These are phyloP conservation scores for Pichia sp. DNA, from an alignment of 1,139 yeast species.

Conservation along the genomic window DNA sequence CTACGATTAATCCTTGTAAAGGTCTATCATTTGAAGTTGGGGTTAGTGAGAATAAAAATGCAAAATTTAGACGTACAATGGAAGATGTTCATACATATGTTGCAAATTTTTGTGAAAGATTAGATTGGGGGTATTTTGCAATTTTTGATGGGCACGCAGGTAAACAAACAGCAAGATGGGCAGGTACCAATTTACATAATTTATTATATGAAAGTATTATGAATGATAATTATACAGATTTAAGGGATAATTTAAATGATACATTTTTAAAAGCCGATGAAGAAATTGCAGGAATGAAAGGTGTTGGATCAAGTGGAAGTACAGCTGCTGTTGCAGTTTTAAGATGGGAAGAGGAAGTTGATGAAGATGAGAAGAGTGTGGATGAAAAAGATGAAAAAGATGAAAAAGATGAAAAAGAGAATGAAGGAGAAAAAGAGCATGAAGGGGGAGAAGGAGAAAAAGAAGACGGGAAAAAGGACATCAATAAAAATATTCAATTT, in stretches of 20 bases:
- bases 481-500: too few relatives aligned
- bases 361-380: slow-evolving; percentile 15
- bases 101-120: slow-evolving; percentile 81
- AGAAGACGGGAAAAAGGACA: not conserved
- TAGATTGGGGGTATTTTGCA: slow-evolving; percentile 95
- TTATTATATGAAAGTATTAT: slow-evolving; percentile 50
- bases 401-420: not conserved
- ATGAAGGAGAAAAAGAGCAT: slow-evolving; percentile 16
- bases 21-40: slow-evolving; percentile 64
- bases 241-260: slow-evolving; percentile 51
- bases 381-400: too few relatives aligned
- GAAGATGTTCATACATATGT: slow-evolving; percentile 95
- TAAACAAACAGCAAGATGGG: slow-evolving; percentile 87
- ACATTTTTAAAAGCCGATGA: slow-evolving; percentile 72
- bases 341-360: slow-evolving; percentile 68
- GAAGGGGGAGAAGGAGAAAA: not conserved
- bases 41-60: slow-evolving; percentile 82
- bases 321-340: slow-evolving; percentile 94
- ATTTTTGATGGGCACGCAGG: slow-evolving; percentile 99
- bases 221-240: slow-evolving; percentile 33
- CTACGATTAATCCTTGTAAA: slow-evolving; percentile 25
- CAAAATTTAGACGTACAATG: slow-evolving; percentile 81
- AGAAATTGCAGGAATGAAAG: slow-evolving; percentile 48
- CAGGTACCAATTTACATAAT: slow-evolving; percentile 81
- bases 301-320: slow-evolving; percentile 71